Percentiles rank a stretch among this genome's conserved stretches.
Conservation (phyloP, 2,329 filamentous ascomycete genomes). For the Nakataea oryzae region DNA sequence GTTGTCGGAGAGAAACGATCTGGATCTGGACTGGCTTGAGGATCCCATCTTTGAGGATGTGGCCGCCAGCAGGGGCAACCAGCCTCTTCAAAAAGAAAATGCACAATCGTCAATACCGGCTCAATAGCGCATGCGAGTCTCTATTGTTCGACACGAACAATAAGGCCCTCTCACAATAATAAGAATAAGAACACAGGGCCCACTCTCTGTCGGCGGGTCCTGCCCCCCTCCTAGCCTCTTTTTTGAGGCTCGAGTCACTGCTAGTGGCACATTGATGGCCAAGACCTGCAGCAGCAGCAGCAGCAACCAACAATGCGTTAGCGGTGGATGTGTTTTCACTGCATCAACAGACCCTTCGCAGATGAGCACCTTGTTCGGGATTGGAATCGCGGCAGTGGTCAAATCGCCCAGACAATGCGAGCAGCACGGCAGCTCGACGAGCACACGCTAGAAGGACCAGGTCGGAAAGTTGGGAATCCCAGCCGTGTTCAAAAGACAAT, state of each 20-base stretch:
- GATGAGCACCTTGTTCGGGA: too few species aligned
- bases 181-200: neutral
- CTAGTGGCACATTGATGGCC: neutral
- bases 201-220: neutral
- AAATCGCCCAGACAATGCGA: neutral
- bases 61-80: neutral
- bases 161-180: neutral
- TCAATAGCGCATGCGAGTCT: neutral
- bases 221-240: neutral
- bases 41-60: neutral
- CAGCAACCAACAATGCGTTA: neutral
- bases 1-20: neutral
- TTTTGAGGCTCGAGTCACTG: neutral
- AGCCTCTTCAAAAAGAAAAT: neutral
- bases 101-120: neutral
- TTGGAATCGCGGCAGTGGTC: neutral
- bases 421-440: neutral
- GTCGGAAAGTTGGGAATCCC: neutral
- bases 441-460: neutral
- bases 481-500: neutral
- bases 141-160: neutral
- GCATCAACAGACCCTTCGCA: too few species aligned
- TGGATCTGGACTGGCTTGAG: neutral
- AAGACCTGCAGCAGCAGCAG: neutral
- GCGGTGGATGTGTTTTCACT: neutral